Percentiles rank a stretch among this genome's conserved stretches.
Conservation (phyloP, 192 early-diverging fungal genomes). For the Chytriomyces sp. region DNA sequence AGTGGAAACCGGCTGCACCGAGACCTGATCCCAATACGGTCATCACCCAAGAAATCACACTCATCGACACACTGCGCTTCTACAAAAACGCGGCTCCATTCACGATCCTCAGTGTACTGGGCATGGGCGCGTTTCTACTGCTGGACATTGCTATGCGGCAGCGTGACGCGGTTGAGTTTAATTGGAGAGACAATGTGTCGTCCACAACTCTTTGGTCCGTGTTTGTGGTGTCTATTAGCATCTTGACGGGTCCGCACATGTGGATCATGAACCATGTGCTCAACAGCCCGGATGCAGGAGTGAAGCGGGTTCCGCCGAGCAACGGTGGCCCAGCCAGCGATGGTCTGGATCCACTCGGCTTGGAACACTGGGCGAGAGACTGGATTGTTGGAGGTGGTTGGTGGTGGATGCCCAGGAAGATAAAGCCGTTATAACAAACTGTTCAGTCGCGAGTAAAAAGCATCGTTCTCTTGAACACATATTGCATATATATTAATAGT, state of each 20-base stretch:
- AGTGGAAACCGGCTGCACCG: background rate
- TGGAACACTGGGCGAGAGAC: slow-evolving; percentile 20
- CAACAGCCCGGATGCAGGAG: background rate
- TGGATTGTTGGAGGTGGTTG: slow-evolving; percentile 36
- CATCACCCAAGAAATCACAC: background rate
- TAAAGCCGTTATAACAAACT: background rate
- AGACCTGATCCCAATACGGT: background rate
- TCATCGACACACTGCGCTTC: slow-evolving; percentile 11
- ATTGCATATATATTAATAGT: too few species aligned
- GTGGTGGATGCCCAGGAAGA: slow-evolving; percentile 31
- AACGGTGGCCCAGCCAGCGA: background rate
- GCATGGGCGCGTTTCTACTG: slow-evolving; percentile 19
- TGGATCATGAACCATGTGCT: slow-evolving; percentile 35
- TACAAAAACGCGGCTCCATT: slow-evolving; percentile 23
- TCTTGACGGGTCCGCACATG: slow-evolving; percentile 44
- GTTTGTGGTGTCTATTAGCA: slow-evolving; percentile 33
- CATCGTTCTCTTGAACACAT: too few species aligned
- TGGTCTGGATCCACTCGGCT: slow-evolving; percentile 25
- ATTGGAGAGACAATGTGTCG: background rate
- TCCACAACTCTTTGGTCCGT: slow-evolving; percentile 27
- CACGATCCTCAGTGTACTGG: slow-evolving; percentile 24
- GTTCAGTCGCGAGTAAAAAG: too few species aligned
- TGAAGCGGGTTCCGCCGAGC: background rate
- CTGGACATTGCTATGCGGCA: background rate
- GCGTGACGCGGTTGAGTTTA: background rate